Percentiles rank a stretch among this genome's conserved stretches.
phyloP scores from a whole-genome alignment of 164 flowering plant genomes.

The Magnolia kwangsiensis region DNA sequence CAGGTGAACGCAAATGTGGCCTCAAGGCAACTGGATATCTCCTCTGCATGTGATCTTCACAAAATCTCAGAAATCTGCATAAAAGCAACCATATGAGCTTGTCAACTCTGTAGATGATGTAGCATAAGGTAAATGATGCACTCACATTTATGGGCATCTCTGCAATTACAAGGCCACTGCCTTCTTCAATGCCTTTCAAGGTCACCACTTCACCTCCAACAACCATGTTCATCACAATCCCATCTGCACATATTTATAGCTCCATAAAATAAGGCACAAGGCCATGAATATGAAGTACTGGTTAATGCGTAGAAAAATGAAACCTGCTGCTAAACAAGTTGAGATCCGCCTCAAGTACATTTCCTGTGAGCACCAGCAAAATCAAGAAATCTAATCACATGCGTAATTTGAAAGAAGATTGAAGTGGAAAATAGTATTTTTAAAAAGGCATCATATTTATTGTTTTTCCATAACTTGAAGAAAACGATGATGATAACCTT shows the following conservation, averaged over 20 bases:
- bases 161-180: constrained; percentile 60
- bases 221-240: constrained; percentile 93
- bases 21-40: neutral
- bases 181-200: constrained; percentile 79
- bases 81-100: constrained; percentile 1
- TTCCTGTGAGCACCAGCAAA: constrained; percentile 51
- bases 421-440: neutral
- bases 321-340: constrained; percentile 91
- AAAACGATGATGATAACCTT: too few species aligned
- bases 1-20: neutral
- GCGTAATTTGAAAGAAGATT: neutral
- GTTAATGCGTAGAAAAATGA: constrained; percentile 5
- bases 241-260: constrained; percentile 60
- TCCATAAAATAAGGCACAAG: constrained; percentile 2
- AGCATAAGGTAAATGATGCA: constrained; percentile 9
- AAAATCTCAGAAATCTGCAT: constrained; percentile 78
- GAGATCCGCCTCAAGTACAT: constrained; percentile 75
- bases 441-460: too few species aligned
- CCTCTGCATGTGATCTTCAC: constrained; percentile 19
- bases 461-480: too few species aligned
- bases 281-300: neutral
- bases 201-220: constrained; percentile 96
- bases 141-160: constrained; percentile 93
- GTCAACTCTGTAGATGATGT: neutral
- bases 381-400: constrained; percentile 1